phyloP scores from a whole-genome alignment of 345 rosid genomes.

The Populus alba region DNA sequence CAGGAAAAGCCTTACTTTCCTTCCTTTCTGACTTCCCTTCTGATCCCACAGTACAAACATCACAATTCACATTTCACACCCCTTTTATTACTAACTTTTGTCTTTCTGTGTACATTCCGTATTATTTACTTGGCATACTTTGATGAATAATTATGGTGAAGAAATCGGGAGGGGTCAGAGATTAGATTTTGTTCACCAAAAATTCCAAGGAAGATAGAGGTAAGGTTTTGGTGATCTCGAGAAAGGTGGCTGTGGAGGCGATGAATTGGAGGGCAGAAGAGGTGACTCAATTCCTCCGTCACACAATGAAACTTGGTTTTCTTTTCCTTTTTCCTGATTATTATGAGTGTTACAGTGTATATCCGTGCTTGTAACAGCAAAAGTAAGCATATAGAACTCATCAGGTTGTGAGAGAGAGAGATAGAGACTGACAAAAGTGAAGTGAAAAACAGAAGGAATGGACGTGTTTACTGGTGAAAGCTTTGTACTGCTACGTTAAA shows the following conservation, averaged over 20 bases:
- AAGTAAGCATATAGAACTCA: neutral
- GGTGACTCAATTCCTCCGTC: conserved; percentile 13
- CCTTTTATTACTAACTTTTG: neutral
- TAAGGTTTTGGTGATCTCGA: conserved; percentile 35
- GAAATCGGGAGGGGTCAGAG: conserved; percentile 12
- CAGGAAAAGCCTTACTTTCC: conserved; percentile 20
- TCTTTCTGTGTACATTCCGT: neutral
- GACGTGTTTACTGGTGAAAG: conserved; percentile 26
- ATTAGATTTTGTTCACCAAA: conserved; percentile 23
- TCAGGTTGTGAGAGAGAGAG: conserved; percentile 1
- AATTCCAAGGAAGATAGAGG: conserved; percentile 31
- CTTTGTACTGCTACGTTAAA: conserved; percentile 28
- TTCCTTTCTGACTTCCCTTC: conserved; percentile 12
- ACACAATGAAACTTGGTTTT: conserved; percentile 6
- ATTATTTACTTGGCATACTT: neutral
- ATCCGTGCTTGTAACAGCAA: conserved; percentile 1
- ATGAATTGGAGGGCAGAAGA: conserved; percentile 38
- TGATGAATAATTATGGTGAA: neutral
- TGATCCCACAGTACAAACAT: conserved; percentile 27
- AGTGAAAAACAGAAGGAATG: conserved; percentile 22
- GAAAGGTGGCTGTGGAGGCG: conserved; percentile 28
- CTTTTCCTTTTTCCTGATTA: neutral
- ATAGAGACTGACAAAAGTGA: conserved; percentile 25
- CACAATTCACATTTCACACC: conserved; percentile 1
- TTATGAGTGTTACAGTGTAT: neutral